phyloP scores from a whole-genome alignment of 371 early-diverging fungal species.

The Phascolomyces articulosus region DNA sequence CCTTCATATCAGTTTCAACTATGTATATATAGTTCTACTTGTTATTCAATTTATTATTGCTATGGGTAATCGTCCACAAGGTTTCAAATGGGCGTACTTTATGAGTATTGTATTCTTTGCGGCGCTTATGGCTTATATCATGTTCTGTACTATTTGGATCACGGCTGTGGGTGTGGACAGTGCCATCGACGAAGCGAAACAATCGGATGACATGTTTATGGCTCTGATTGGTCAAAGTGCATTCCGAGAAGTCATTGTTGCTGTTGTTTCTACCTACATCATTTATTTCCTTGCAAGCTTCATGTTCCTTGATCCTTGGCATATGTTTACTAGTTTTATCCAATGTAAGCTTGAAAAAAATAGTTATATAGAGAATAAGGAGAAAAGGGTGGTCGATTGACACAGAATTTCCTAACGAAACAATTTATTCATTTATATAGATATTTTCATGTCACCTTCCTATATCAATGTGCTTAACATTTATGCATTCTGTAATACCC shows the following conservation, averaged over 20 bases:
- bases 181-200: constrained; percentile 32
- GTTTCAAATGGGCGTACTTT: constrained; percentile 71
- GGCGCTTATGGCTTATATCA: constrained; percentile 63
- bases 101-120: constrained; percentile 51
- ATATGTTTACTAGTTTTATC: constrained; percentile 67
- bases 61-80: constrained; percentile 86
- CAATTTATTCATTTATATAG: no score
- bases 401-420: no score
- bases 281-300: constrained; percentile 67
- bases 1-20: constrained; percentile 55
- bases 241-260: constrained; percentile 64
- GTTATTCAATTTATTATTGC: constrained; percentile 71
- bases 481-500: constrained; percentile 75
- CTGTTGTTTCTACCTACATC: constrained; percentile 69
- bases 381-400: no score
- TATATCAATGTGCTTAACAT: constrained; percentile 69
- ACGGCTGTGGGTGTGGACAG: constrained; percentile 46
- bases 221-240: constrained; percentile 36
- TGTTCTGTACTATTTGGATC: constrained; percentile 61
- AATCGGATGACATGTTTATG: constrained; percentile 25
- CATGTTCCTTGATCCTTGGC: constrained; percentile 72
- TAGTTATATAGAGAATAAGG: no score
- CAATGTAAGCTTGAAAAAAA: constrained; percentile 31
- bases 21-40: constrained; percentile 67
- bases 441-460: constrained; percentile 62